Conservation (phyloP, 768 basidiomycete genomes). For the Kwoniella dejecticola region DNA sequence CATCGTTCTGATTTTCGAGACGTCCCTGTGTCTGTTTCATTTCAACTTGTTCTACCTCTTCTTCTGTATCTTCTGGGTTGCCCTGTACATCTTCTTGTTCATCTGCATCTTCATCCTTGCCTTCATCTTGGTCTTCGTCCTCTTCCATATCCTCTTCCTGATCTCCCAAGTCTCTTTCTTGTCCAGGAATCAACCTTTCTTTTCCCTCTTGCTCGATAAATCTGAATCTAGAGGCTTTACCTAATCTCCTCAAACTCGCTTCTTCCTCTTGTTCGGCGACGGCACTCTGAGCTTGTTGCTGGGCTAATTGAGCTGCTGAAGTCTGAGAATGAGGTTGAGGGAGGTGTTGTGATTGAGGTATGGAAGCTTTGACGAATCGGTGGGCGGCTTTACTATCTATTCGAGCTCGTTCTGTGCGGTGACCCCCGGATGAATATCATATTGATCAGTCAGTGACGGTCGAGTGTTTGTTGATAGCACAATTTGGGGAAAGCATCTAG, state of each 20-base stretch:
- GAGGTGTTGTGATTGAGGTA: slow-evolving; percentile 43
- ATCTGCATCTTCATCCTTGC: too few species aligned
- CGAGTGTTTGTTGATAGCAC: too few species aligned
- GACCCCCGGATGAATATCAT: too few species aligned
- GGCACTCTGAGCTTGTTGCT: slow-evolving; percentile 15
- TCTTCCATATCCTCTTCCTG: slow-evolving; percentile 17
- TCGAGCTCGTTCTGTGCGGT: slow-evolving; percentile 26
- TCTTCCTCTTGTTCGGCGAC: slow-evolving; percentile 20
- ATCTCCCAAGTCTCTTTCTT: slow-evolving; percentile 5
- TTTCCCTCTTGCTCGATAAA: slow-evolving; percentile 23
- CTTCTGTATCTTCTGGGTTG: slow-evolving; percentile 5
- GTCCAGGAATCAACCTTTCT: slow-evolving; percentile 22
- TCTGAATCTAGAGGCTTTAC: slow-evolving; percentile 29
- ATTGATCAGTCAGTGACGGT: too few species aligned
- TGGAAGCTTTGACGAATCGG: slow-evolving; percentile 44
- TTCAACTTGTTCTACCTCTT: slow-evolving; percentile 16
- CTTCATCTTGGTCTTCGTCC: slow-evolving; percentile 2
- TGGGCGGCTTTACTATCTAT: slow-evolving; percentile 45
- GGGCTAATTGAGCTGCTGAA: slow-evolving; percentile 24
- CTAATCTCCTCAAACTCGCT: slow-evolving; percentile 13
- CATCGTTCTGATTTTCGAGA: not conserved
- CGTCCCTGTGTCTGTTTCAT: slow-evolving; percentile 5
- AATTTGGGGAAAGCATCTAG: not conserved
- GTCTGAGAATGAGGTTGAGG: slow-evolving; percentile 2
- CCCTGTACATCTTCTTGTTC: too few species aligned